Base-by-base conservation (phyloP, 768 basidiomycete genomes). In the Tylopilus cervinicoccineus region DNA sequence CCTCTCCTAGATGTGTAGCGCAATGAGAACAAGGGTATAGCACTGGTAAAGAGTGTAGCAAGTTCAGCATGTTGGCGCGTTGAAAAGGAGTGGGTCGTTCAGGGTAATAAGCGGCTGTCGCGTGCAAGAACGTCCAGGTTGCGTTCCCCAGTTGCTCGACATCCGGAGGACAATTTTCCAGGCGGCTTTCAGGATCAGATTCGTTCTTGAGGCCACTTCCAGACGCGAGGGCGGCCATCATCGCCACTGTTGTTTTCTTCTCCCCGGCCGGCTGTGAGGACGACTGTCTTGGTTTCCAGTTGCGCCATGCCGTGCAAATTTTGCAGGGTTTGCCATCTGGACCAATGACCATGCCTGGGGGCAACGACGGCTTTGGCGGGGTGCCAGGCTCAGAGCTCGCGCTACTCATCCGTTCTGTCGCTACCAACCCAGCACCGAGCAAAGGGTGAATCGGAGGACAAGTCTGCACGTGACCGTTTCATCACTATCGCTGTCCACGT, bases 321-420 rank as follows among this genome's bases (percentile, higher is more conserved):
- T 92, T 95, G 76, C 95, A 97, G 1, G 90, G 92, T 66, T 93
- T 96, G 17, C 95, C 94, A 54, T 97, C 91, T 12, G 91, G 88
- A 1, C 90, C 93, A 55, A 98, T 70, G 47, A 94, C 79, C 76
- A 92, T 84, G 3, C 91, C 92, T 7, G 89, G 86, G 1, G 88
- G 86, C 24, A 86, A 61, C n/a, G 67, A 10, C 5, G 50, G 32
- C 44, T 54, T 68, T 36, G 52, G 20, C 12, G 60, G 29, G 4
- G 40, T 31, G 26, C 24, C 50, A 28, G 59, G 46, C 31, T 32
- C 49, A 19, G 46, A 9, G 33, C 28, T 42, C 36, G 38, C 10
- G 39, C 42, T 38, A 23, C 42, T 56, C 59, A 63, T 61, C 1
- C 2, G 27, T 41, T 9, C 38, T 34, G 29, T 45, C 20, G 38